phyloP scores from a whole-genome alignment of 2,329 filamentous ascomycete species.

The Diaporthe batatas region DNA sequence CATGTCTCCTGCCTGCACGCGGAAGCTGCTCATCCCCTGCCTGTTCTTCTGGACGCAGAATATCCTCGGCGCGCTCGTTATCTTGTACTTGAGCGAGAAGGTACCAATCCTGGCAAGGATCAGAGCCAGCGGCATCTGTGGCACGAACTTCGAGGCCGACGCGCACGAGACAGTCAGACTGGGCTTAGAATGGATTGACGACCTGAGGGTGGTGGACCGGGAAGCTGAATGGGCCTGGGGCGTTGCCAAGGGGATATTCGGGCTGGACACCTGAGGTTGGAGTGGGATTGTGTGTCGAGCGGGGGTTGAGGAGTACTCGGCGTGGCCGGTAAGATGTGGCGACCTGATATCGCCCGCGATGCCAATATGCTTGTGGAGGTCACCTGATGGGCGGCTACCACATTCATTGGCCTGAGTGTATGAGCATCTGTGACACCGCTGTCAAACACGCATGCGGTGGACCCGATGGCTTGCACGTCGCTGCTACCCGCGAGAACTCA shows the following conservation, averaged over 20 bases:
- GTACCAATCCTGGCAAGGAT: conserved; percentile 65
- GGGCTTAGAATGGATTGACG: conserved; percentile 71
- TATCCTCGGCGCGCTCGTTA: conserved; percentile 68
- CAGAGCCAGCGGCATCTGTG: conserved; percentile 59
- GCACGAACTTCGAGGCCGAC: conserved; percentile 63
- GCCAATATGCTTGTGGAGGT: neutral
- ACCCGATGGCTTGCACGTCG: neutral
- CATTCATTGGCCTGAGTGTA: neutral
- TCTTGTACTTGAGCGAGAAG: conserved; percentile 67
- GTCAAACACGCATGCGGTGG: neutral
- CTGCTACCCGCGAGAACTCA: neutral
- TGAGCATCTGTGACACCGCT: neutral
- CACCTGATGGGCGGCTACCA: neutral
- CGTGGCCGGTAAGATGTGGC: neutral
- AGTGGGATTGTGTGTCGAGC: neutral
- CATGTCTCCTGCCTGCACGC: conserved; percentile 67
- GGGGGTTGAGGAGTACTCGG: neutral
- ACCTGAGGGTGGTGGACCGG: conserved; percentile 67
- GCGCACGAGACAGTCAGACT: conserved; percentile 62
- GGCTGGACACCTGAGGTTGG: conserved; percentile 49
- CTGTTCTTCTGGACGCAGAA: conserved; percentile 74
- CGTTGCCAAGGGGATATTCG: conserved; percentile 62
- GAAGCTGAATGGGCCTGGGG: conserved; percentile 70
- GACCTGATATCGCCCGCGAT: neutral
- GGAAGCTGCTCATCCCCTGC: conserved; percentile 70